Base-by-base conservation (phyloP, 495 filamentous ascomycete genomes). In the Ramalina intermedia region DNA sequence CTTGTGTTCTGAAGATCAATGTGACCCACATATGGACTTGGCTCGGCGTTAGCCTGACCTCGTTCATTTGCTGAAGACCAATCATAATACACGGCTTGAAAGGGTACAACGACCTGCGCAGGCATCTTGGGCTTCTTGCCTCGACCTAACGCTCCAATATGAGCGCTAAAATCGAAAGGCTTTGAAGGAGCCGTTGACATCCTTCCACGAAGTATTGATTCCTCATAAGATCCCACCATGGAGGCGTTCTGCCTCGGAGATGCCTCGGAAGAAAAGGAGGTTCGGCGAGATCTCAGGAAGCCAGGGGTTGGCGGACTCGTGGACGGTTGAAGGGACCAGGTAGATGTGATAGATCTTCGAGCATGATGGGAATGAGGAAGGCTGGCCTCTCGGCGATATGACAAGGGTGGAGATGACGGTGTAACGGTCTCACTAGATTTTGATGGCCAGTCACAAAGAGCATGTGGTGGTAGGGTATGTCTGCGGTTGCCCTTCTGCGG, bases 171-270 rank as follows among this genome's bases (percentile, higher is more conserved):
- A 52, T 93, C 81, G 18, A 99, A 66, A 24, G 91, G 91, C 47
- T 86, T 89, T 8, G 91, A 96, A 2, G 91, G 93, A 8, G 81
- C 91, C 12, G 88, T 96, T 38, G 93, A 96, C 91, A 98, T 98
- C 47, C 93, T 77, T 24, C 91, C 91, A 20, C 86, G 79, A 3
- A 98, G 68, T 44, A 98, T 96, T 3, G 87, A 95, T 64, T 98
- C 91, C 62, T 98, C 91, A 56, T 95, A 98, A 3, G 91, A 96
- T 0, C 91, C 91, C 16, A 98, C 91, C 82, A 98, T 88, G 4
- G 89, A 85, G 21, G 90, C 90, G 67, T 89, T 85, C 26, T 87
- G 82, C 18, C 89, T 70, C 2, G 85, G 75, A 13, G 87, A 85
- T 14, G 69, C 64, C 17, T 96, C 89, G 2, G 84, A 82, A 36